phyloP scores from a whole-genome alignment of 495 filamentous ascomycete genomes.

The Aspergillus egyptiacus region DNA sequence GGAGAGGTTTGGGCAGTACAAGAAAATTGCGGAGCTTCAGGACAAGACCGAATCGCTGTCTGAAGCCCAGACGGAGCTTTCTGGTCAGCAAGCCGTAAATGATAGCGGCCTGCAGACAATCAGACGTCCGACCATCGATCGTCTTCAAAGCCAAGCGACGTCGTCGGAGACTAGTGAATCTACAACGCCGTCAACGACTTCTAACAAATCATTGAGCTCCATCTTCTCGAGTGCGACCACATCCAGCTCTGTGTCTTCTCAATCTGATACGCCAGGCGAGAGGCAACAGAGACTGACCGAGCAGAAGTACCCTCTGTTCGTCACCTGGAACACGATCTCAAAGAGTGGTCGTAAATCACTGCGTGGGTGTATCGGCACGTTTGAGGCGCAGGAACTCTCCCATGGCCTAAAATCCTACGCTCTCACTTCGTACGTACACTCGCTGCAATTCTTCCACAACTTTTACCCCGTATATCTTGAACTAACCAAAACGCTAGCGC shows the following conservation, averaged over 20 bases:
- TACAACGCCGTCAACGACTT: constrained; percentile 39
- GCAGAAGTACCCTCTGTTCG: constrained; percentile 65
- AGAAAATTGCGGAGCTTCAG: constrained; percentile 32
- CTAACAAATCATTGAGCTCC: constrained; percentile 39
- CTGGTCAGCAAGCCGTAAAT: constrained; percentile 18
- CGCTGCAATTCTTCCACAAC: not conserved
- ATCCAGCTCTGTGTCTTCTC: constrained; percentile 38
- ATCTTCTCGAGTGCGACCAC: constrained; percentile 40
- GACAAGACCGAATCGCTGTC: constrained; percentile 20
- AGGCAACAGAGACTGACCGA: constrained; percentile 21
- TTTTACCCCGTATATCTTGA: not conserved
- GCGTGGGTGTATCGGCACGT: constrained; percentile 95
- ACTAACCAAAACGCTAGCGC: constrained; percentile 48
- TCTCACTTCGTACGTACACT: constrained; percentile 63
- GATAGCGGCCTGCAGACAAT: constrained; percentile 24
- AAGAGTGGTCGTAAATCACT: constrained; percentile 58
- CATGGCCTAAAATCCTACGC: constrained; percentile 74
- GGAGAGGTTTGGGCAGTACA: constrained; percentile 47
- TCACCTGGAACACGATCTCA: constrained; percentile 85
- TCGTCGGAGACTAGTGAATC: constrained; percentile 44
- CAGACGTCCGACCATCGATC: constrained; percentile 29
- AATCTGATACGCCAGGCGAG: constrained; percentile 17
- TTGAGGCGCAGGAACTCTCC: constrained; percentile 70
- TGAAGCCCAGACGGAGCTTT: constrained; percentile 14
- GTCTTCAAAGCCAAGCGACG: constrained; percentile 29